Conservation (phyloP, 2,329 filamentous ascomycete species). For the Arthroderma uncinatum region DNA sequence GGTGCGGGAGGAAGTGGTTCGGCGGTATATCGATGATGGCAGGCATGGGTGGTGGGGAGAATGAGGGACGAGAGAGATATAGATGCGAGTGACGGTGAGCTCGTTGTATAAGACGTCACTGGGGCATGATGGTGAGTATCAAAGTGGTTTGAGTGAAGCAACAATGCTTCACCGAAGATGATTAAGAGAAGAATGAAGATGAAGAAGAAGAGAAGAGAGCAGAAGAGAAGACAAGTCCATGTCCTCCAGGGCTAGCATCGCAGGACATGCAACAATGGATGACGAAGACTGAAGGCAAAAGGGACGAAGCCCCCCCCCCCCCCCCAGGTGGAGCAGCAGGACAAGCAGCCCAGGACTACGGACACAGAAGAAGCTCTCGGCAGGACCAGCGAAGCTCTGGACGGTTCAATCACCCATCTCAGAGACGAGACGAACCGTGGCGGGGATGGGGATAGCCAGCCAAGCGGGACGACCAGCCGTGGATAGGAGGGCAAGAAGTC, state of each 20-base stretch:
- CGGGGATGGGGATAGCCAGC: slow-evolving; percentile 4
- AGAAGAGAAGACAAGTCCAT: background rate
- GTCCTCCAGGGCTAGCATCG: slow-evolving; percentile 4
- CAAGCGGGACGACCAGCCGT: slow-evolving; percentile 5
- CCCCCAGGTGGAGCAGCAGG: background rate
- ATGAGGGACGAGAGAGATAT: background rate
- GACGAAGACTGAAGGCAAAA: slow-evolving; percentile 6
- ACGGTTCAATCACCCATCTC: slow-evolving; percentile 2
- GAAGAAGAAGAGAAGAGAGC: background rate
- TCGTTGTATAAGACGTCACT: background rate
- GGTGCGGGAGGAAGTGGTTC: slow-evolving; percentile 4
- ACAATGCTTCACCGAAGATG: slow-evolving; percentile 4
- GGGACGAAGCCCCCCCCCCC: background rate
- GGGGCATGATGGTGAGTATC: slow-evolving; percentile 4
- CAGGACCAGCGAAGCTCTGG: background rate
- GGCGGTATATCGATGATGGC: slow-evolving; percentile 4
- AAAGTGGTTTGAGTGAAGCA: background rate
- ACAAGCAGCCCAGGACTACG: background rate
- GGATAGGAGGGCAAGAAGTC: background rate
- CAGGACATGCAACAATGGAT: slow-evolving; percentile 1
- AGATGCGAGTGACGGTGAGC: slow-evolving; percentile 1
- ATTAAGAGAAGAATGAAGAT: background rate
- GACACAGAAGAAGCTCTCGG: slow-evolving; percentile 2
- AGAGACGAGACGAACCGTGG: slow-evolving; percentile 3
- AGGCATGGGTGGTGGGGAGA: slow-evolving; percentile 6